Evolutionary conservation across 345 rosid genomes (phyloP).

Genomic region (Triadica sebifera): DNA sequence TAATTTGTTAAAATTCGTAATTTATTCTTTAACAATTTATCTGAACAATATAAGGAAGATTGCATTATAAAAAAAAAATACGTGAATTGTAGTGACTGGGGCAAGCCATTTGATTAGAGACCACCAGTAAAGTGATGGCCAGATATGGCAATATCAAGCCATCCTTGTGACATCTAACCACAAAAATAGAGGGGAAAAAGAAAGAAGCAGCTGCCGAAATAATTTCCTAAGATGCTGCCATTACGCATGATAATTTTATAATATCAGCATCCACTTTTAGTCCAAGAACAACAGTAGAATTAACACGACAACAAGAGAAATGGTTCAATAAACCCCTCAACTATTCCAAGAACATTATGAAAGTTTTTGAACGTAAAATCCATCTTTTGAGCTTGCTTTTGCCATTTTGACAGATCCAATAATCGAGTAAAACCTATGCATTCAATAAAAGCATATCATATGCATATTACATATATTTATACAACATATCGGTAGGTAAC

Average conservation of each 20-base stretch:
- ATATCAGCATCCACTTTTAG: not conserved
- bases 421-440: not conserved
- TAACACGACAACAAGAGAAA: not conserved
- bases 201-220: no score
- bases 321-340: not conserved
- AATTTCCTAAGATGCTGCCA: no score
- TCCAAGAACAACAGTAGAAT: not conserved
- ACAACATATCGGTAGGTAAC: slow-evolving; percentile 32
- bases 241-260: not conserved
- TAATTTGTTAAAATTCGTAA: no score
- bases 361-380: not conserved
- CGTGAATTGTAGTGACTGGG: no score
- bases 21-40: no score
- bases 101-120: no score
- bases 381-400: not conserved
- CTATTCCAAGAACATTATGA: not conserved
- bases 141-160: no score
- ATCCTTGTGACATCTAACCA: no score
- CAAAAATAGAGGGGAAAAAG: no score
- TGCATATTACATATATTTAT: slow-evolving; percentile 1
- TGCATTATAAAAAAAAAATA: no score
- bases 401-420: not conserved
- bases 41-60: no score
- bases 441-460: not conserved
- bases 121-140: no score